Conservation (phyloP, 2,329 filamentous ascomycete species). For the Fusarium sp. region DNA sequence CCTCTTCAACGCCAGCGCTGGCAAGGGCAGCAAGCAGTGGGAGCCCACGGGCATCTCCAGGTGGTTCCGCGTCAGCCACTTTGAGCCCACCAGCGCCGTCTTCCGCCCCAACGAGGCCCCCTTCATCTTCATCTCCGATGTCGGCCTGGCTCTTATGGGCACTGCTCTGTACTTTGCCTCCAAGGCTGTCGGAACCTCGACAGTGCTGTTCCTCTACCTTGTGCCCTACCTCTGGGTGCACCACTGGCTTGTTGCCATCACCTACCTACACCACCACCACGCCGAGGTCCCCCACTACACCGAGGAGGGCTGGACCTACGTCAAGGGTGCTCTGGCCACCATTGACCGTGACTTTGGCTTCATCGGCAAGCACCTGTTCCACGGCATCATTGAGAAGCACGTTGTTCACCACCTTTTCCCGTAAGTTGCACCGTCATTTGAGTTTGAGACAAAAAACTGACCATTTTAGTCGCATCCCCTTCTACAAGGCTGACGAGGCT, state of each 20-base stretch:
- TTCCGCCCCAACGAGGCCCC: slow-evolving; percentile 72
- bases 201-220: slow-evolving; percentile 71
- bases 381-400: slow-evolving; percentile 73
- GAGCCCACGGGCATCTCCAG: slow-evolving; percentile 50
- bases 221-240: slow-evolving; percentile 80
- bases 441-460: slow-evolving; percentile 1
- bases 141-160: slow-evolving; percentile 70
- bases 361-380: slow-evolving; percentile 74
- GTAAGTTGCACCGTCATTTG: slow-evolving; percentile 39
- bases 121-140: slow-evolving; percentile 71
- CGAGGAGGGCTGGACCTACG: slow-evolving; percentile 72
- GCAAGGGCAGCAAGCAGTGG: slow-evolving; percentile 64
- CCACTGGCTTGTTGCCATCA: slow-evolving; percentile 84
- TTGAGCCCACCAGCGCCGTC: slow-evolving; percentile 73
- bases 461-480: slow-evolving; percentile 49
- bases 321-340: slow-evolving; percentile 73
- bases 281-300: slow-evolving; percentile 59
- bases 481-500: slow-evolving; percentile 68
- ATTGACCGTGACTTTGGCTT: slow-evolving; percentile 76
- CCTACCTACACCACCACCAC: slow-evolving; percentile 82
- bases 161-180: slow-evolving; percentile 67
- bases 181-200: slow-evolving; percentile 69
- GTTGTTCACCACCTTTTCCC: slow-evolving; percentile 74
- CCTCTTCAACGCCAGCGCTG: slow-evolving; percentile 70
- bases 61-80: slow-evolving; percentile 69